Percentiles rank a stretch among this genome's conserved stretches.
Evolutionary conservation across 345 rosid genomes (phyloP).

Genomic region (Populus davidiana): DNA sequence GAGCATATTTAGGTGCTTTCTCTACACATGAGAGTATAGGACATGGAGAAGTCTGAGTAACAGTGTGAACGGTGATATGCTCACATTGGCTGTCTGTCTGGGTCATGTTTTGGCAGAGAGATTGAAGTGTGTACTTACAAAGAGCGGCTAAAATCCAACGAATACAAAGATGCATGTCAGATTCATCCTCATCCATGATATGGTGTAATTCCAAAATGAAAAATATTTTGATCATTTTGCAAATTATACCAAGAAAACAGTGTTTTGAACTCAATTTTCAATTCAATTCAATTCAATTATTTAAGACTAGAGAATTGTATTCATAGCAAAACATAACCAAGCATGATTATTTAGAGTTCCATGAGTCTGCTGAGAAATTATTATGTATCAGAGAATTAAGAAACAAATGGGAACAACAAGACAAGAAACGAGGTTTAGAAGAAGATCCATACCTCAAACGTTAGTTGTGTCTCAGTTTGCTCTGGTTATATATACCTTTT

Average conservation of each 20-base stretch:
- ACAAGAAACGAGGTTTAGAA: too few species aligned
- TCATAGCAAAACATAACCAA: too few species aligned
- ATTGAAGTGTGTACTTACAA: conserved; percentile 8
- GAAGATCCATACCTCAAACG: too few species aligned
- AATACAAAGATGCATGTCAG: conserved; percentile 15
- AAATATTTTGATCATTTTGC: too few species aligned
- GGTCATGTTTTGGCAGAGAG: conserved; percentile 14
- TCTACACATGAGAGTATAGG: conserved; percentile 49
- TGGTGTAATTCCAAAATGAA: not conserved
- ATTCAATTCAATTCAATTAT: too few species aligned
- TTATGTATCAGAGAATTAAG: too few species aligned
- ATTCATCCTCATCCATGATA: conserved; percentile 14
- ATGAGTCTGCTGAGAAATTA: too few species aligned
- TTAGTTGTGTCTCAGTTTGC: not conserved
- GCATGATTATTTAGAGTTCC: too few species aligned
- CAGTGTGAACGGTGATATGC: conserved; percentile 30
- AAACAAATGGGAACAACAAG: too few species aligned
- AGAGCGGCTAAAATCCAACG: conserved; percentile 6
- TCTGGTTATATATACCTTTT: not conserved
- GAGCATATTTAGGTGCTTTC: conserved; percentile 42
- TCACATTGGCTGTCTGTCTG: conserved; percentile 12
- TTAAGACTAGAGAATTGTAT: too few species aligned
- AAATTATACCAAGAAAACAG: not conserved
- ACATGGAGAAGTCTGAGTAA: conserved; percentile 67
- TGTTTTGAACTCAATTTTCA: not conserved